phyloP scores from a whole-genome alignment of 2,329 filamentous ascomycete genomes.

The Fusarium cyanostomum region DNA sequence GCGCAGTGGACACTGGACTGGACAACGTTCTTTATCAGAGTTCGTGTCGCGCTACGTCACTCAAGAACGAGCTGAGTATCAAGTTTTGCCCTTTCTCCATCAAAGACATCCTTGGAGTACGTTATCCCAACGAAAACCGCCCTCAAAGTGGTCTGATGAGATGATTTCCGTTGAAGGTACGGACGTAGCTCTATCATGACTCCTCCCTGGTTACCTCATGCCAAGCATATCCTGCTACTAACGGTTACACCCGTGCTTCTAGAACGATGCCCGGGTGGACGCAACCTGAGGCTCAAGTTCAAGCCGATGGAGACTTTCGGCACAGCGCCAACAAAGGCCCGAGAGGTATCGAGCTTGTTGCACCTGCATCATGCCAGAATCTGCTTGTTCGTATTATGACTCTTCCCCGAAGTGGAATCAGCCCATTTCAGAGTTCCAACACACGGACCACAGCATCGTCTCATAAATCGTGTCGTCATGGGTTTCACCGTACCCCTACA shows the following conservation, averaged over 20 bases:
- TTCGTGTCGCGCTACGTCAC: too few species aligned
- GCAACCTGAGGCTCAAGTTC: not conserved
- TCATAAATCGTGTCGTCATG: slow-evolving; percentile 6
- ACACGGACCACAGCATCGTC: slow-evolving; percentile 6
- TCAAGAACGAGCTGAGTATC: too few species aligned
- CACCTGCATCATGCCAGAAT: slow-evolving; percentile 6
- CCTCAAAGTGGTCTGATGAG: not conserved
- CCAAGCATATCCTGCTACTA: not conserved
- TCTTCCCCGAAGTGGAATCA: not conserved
- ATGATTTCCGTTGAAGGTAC: not conserved
- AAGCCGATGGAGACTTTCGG: not conserved
- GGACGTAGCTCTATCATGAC: slow-evolving; percentile 1
- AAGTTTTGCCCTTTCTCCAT: too few species aligned
- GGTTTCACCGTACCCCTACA: not conserved
- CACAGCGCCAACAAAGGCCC: not conserved
- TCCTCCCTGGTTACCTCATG: slow-evolving; percentile 3
- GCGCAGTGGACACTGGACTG: too few species aligned
- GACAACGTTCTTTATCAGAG: too few species aligned
- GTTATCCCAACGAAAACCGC: not conserved
- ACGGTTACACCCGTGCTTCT: slow-evolving; percentile 1
- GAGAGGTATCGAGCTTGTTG: not conserved
- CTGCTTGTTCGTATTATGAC: not conserved
- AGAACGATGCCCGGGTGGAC: not conserved
- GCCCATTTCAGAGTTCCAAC: not conserved
- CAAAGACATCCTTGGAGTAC: too few species aligned